Evolutionary conservation across 768 basidiomycete genomes (phyloP).

Genomic region (Termitomyces sp.): DNA sequence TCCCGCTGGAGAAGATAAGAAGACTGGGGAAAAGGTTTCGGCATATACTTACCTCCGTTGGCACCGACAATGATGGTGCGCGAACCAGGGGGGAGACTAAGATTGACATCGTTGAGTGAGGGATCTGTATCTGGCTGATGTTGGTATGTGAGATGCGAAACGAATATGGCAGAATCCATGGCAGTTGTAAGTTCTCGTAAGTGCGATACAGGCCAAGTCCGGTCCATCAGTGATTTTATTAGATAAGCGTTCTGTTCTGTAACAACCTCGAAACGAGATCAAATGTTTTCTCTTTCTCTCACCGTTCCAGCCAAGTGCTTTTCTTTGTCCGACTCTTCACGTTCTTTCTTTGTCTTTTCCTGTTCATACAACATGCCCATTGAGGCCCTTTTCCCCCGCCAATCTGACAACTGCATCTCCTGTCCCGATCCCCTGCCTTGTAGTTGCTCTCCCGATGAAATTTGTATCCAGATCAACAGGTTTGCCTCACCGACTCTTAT

Average conservation of each 20-base stretch:
- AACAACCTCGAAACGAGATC: constrained; percentile 6
- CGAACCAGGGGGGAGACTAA: constrained; percentile 68
- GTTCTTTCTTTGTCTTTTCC: constrained; percentile 22
- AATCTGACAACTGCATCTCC: constrained; percentile 33
- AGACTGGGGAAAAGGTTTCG: constrained; percentile 5
- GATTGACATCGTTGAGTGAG: constrained; percentile 58
- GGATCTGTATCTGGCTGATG: constrained; percentile 38
- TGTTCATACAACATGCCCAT: constrained; percentile 20
- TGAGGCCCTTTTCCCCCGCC: constrained; percentile 34
- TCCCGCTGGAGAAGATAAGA: constrained; percentile 48
- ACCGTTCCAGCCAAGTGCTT: constrained; percentile 11
- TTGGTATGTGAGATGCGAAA: constrained; percentile 50
- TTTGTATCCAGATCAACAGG: constrained; percentile 59
- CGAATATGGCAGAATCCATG: constrained; percentile 31
- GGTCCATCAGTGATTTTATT: constrained; percentile 12
- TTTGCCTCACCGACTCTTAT: constrained; percentile 21
- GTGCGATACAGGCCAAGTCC: background rate
- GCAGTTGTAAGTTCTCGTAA: background rate
- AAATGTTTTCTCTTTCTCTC: background rate
- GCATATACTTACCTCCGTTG: constrained; percentile 69
- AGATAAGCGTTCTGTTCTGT: constrained; percentile 6
- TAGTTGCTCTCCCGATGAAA: constrained; percentile 47
- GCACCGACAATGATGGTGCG: constrained; percentile 87
- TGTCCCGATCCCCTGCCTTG: constrained; percentile 50
- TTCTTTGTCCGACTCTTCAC: constrained; percentile 17